These are phyloP conservation scores for Russula ochroleuca DNA, from an alignment of 768 basidiomycete genomes.

Conservation along the genomic window DNA sequence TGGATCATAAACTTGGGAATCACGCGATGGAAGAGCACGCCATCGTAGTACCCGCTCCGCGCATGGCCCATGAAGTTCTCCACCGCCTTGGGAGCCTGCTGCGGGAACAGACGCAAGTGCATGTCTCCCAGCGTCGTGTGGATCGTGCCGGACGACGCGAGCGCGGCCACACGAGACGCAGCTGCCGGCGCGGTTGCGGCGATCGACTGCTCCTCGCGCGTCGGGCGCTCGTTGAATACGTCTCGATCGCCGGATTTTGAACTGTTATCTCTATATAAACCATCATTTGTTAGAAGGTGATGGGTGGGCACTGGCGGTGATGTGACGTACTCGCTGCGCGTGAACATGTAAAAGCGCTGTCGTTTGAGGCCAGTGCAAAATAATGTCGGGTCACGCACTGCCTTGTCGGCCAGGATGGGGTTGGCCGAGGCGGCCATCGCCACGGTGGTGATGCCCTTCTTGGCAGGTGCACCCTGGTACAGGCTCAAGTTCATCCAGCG, in stretches of 20 bases:
- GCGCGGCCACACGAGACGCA: slow-evolving; percentile 56
- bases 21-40: slow-evolving; percentile 92
- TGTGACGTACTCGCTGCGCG: slow-evolving; percentile 62
- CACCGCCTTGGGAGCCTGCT: slow-evolving; percentile 89
- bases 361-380: slow-evolving; percentile 93
- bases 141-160: slow-evolving; percentile 80
- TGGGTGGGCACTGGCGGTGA: too few relatives aligned
- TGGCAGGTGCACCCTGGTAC: slow-evolving; percentile 92
- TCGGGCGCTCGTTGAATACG: slow-evolving; percentile 97
- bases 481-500: slow-evolving; percentile 84
- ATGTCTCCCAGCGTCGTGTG: slow-evolving; percentile 97
- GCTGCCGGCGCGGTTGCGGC: slow-evolving; percentile 56
- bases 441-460: slow-evolving; percentile 78
- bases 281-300: too few relatives aligned
- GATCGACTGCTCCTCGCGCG: slow-evolving; percentile 89
- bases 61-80: slow-evolving; percentile 97
- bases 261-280: slow-evolving; percentile 53
- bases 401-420: slow-evolving; percentile 85
- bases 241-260: slow-evolving; percentile 82
- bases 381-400: slow-evolving; percentile 81
- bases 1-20: slow-evolving; percentile 99
- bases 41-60: slow-evolving; percentile 86
- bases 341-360: slow-evolving; percentile 92
- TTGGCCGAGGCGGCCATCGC: slow-evolving; percentile 96
- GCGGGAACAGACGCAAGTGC: slow-evolving; percentile 81